phyloP scores from a whole-genome alignment of 192 early-diverging fungal genomes.

The Coemansia sp. region DNA sequence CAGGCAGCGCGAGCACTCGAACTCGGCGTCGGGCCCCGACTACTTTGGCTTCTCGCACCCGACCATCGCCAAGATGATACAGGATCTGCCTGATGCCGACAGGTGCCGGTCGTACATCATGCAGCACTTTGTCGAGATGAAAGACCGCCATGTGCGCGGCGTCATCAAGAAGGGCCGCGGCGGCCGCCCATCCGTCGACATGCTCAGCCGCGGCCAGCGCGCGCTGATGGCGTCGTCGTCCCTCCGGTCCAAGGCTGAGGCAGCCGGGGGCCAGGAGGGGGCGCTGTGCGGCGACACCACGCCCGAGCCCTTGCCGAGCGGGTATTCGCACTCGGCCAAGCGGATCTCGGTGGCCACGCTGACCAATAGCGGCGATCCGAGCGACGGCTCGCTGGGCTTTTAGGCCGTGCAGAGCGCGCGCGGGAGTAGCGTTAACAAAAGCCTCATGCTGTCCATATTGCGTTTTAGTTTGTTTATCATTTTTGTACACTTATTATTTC shows the following conservation, averaged over 20 bases:
- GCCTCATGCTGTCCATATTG: too few relatives aligned
- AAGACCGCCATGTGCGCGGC: slow-evolving; percentile 53
- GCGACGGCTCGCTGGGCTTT: too few relatives aligned
- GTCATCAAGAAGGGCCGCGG: slow-evolving; percentile 51
- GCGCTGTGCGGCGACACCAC: neutral
- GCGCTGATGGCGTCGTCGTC: slow-evolving; percentile 25
- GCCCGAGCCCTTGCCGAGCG: neutral
- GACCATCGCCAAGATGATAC: slow-evolving; percentile 81
- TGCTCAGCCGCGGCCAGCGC: slow-evolving; percentile 44
- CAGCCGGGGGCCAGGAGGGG: neutral
- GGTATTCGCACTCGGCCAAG: neutral
- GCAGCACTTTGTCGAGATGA: slow-evolving; percentile 66
- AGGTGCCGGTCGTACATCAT: slow-evolving; percentile 69
- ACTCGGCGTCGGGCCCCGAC: slow-evolving; percentile 84
- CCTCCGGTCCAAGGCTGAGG: neutral
- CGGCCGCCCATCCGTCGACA: slow-evolving; percentile 23
- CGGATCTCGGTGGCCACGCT: slow-evolving; percentile 23
- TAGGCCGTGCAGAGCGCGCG: neutral
- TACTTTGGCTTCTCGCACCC: slow-evolving; percentile 88
- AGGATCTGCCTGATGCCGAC: slow-evolving; percentile 74
- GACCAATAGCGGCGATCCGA: slow-evolving; percentile 2
- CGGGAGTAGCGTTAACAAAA: neutral
- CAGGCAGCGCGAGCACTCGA: slow-evolving; percentile 71
- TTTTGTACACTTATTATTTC: too few relatives aligned
- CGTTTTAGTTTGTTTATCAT: too few relatives aligned